Base-by-base conservation (phyloP, 2,329 filamentous ascomycete species). In the Penicillium hordei region DNA sequence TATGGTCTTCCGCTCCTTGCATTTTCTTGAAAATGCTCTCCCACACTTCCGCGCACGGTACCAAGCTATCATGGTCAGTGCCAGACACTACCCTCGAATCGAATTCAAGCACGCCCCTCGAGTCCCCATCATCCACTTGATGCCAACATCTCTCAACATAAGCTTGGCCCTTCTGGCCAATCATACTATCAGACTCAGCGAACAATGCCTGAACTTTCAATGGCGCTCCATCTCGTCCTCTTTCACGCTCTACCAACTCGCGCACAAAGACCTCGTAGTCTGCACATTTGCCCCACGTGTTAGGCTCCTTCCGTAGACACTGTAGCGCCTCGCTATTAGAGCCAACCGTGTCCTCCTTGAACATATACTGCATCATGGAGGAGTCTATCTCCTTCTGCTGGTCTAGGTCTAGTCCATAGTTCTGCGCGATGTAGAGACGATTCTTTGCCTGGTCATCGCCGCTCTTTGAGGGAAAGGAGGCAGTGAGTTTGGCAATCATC, bases 71-170 rank as follows among this genome's bases (percentile, higher is more conserved):
- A 69, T 81, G 79, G 62, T 78, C 71, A 10, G 74, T 72, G 1
- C 64, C 73, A 7, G 68, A 23, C 12, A 75, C 58, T 9, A 65
- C 63, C 15, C 6, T 60, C 19, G 63, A 67, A n/a, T 65, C 52
- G n/a, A 79, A 75, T 45, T 75, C 68, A 29, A 80, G 63, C 0
- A 60, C 63, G 9, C 64, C 64, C 2, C 63, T 63, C 13, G 70
- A 63, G 12, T 60, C 66, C 6, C 67, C 69, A 13, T 64, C 56
- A 5, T 39, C 52, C 0, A 36, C 19, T 5, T 50, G 61, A 21
- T 51, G 60, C 75, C 77, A 82, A 53, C 77, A 77, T 4, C 70
- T 45, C 55, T 79, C 71, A 48, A 80, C 77, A 66, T 79, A 81
- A 40, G 66, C 54, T 65, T 72, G 71, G 3, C 79, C 79, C 13